phyloP scores from a whole-genome alignment of 1,284 basidiomycete genomes.

The Sanghuangporus baumii region DNA sequence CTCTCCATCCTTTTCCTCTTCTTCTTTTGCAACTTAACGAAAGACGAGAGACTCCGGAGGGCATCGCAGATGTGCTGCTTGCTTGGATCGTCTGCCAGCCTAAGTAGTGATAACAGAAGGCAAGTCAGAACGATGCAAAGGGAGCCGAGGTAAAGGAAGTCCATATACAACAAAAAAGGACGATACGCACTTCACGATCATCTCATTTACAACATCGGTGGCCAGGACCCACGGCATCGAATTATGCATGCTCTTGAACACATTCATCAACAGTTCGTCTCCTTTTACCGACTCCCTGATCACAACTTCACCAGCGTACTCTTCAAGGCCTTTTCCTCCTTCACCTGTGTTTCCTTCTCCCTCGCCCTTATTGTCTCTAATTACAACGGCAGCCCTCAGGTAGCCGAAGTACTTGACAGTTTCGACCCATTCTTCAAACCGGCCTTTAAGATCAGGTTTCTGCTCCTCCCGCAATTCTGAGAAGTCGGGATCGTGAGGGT shows the following conservation, averaged over 20 bases:
- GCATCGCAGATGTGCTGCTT: conserved; percentile 48
- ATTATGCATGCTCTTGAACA: conserved; percentile 38
- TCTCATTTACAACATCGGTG: conserved; percentile 47
- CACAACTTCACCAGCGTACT: neutral
- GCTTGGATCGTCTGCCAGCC: conserved; percentile 46
- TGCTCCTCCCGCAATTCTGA: conserved; percentile 57
- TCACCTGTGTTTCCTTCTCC: neutral
- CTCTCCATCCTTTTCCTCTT: neutral
- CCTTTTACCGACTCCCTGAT: neutral
- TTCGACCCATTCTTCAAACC: conserved; percentile 51
- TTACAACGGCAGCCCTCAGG: neutral
- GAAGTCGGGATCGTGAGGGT: conserved; percentile 47
- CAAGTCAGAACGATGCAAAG: neutral
- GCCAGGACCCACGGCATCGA: conserved; percentile 52
- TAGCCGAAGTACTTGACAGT: conserved; percentile 33
- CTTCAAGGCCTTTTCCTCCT: neutral
- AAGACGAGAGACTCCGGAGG: conserved; percentile 40
- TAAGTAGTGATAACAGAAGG: conserved; percentile 21
- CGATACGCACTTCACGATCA: conserved; percentile 41
- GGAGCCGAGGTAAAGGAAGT: neutral
- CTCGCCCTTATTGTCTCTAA: no score
- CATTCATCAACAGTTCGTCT: conserved; percentile 23
- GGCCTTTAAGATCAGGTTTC: conserved; percentile 46
- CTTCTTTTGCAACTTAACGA: conserved; percentile 43
- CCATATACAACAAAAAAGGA: neutral